phyloP scores from a whole-genome alignment of 2,329 filamentous ascomycete species.

The Botryotinia calthae region DNA sequence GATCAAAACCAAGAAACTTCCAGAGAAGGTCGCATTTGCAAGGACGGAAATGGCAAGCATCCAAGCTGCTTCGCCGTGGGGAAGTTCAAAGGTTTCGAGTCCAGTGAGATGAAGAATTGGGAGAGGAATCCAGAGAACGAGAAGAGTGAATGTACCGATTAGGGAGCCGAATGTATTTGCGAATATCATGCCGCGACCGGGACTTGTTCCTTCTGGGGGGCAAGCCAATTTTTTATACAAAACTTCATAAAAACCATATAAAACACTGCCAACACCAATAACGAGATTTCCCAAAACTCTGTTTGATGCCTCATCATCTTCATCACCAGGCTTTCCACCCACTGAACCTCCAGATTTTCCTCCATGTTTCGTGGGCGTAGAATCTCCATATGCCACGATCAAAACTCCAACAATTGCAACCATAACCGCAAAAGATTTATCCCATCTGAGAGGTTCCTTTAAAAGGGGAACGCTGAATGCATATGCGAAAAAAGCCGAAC shows the following conservation, averaged over 20 bases:
- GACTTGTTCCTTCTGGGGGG: conserved; percentile 81
- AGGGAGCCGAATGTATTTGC: conserved; percentile 88
- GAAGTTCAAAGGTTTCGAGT: conserved; percentile 79
- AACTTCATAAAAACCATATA: conserved; percentile 97
- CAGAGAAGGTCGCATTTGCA: conserved; percentile 88
- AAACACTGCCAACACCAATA: conserved; percentile 83
- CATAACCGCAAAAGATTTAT: conserved; percentile 82
- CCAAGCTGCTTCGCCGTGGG: conserved; percentile 72
- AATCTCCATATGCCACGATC: conserved; percentile 91
- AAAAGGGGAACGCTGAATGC: conserved; percentile 91
- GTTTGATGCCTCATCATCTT: conserved; percentile 56
- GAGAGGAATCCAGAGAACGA: conserved; percentile 87
- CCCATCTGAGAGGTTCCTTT: conserved; percentile 75
- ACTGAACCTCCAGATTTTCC: conserved; percentile 54
- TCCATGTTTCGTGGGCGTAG: conserved; percentile 52
- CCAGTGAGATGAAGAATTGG: conserved; percentile 78
- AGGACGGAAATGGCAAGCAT: conserved; percentile 78
- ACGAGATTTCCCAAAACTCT: conserved; percentile 83
- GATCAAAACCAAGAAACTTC: conserved; percentile 89
- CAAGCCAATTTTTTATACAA: conserved; percentile 92
- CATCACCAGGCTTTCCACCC: conserved; percentile 41
- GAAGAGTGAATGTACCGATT: conserved; percentile 82
- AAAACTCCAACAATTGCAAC: conserved; percentile 88
- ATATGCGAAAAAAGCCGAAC: conserved; percentile 97
- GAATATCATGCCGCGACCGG: conserved; percentile 91